A percentile compares a stretch with the other conserved stretches of the same genome.
These are phyloP conservation scores for Aureobasidium sp. DNA, from an alignment of 2,329 filamentous ascomycete genomes.

Conservation along the genomic window DNA sequence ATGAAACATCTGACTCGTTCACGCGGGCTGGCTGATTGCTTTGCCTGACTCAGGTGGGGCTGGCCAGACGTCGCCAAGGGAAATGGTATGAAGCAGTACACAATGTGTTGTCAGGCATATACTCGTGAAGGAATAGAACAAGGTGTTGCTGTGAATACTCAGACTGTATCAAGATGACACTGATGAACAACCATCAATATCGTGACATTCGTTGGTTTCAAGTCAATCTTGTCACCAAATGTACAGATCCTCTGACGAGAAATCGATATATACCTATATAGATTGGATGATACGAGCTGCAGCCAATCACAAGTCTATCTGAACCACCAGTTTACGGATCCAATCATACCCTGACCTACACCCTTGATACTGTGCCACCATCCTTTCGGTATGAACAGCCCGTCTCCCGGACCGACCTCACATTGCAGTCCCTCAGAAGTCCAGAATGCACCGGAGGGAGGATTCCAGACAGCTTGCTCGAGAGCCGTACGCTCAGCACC, in stretches of 20 bases:
- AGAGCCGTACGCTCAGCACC: constrained; percentile 74
- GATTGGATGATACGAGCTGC: not conserved
- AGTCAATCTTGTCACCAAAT: too few species aligned
- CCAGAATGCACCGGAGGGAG: constrained; percentile 28
- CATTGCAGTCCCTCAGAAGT: constrained; percentile 53
- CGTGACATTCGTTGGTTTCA: too few species aligned
- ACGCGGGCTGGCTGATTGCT: not conserved
- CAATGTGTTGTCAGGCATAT: not conserved
- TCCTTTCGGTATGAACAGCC: constrained; percentile 80
- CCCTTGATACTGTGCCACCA: constrained; percentile 92
- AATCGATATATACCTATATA: too few species aligned
- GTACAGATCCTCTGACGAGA: too few species aligned
- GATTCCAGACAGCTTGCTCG: constrained; percentile 75
- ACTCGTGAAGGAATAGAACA: not conserved
- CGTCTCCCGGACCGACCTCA: constrained; percentile 70
- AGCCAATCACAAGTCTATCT: constrained; percentile 46
- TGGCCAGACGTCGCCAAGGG: not conserved
- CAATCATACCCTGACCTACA: constrained; percentile 61
- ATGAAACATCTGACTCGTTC: not conserved
- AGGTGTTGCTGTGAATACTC: too few species aligned
- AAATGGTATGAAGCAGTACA: not conserved
- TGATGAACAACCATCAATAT: too few species aligned
- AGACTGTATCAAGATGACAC: too few species aligned
- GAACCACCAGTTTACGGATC: constrained; percentile 85
- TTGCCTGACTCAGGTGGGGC: not conserved